These are phyloP conservation scores for Calonectria pauciramosa DNA, from an alignment of 2,329 filamentous ascomycete genomes.

Conservation along the genomic window DNA sequence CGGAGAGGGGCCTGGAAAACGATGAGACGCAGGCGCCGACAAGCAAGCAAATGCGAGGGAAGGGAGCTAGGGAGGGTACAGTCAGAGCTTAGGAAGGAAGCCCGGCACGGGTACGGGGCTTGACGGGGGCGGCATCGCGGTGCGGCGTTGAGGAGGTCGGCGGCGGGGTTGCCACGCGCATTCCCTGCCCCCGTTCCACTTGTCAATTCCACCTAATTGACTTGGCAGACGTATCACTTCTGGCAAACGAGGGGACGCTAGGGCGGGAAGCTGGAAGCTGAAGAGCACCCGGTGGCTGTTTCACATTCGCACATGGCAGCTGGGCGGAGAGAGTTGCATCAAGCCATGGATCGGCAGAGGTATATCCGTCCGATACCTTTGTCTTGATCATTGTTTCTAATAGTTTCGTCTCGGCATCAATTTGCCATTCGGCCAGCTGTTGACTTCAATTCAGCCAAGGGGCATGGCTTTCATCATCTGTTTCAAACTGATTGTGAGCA, in stretches of 20 bases:
- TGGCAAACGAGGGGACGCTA: not conserved
- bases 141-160: slow-evolving; percentile 11
- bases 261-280: not conserved
- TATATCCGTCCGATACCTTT: not conserved
- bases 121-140: slow-evolving; percentile 11
- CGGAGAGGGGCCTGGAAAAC: slow-evolving; percentile 20
- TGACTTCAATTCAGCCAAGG: not conserved
- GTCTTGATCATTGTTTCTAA: not conserved
- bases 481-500: not conserved
- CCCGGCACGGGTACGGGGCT: slow-evolving; percentile 9
- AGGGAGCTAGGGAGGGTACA: slow-evolving; percentile 12
- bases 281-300: not conserved
- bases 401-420: not conserved
- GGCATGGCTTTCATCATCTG: no score
- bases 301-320: slow-evolving; percentile 7
- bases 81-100: slow-evolving; percentile 11
- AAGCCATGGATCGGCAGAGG: not conserved
- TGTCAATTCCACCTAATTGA: slow-evolving; percentile 16
- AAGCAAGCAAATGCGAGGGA: not conserved
- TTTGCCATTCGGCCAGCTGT: not conserved
- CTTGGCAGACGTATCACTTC: slow-evolving; percentile 16
- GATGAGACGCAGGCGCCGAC: slow-evolving; percentile 11
- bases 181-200: slow-evolving; percentile 25
- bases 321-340: not conserved
- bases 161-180: slow-evolving; percentile 27